A percentile compares a stretch with the other conserved stretches of the same genome.
Conservation (phyloP, 345 rosid genomes). For the Firmiana major region DNA sequence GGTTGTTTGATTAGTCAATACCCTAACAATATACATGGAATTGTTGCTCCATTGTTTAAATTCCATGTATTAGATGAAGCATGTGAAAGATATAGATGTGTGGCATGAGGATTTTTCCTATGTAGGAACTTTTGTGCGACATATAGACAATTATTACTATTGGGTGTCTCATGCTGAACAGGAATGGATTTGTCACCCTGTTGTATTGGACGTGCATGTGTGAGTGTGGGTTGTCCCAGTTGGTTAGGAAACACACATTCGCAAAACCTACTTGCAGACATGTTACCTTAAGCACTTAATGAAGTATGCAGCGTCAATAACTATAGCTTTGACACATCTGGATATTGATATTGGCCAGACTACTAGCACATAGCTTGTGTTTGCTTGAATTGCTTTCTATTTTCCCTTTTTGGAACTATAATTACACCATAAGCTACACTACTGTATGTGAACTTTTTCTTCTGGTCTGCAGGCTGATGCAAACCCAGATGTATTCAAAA, state of each 20-base stretch:
- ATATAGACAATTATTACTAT: neutral
- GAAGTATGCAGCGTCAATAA: neutral
- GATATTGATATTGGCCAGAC: neutral
- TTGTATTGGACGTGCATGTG: neutral
- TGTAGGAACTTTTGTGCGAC: too few relatives aligned
- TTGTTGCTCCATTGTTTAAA: neutral
- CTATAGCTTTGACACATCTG: neutral
- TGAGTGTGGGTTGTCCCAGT: neutral
- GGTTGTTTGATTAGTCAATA: neutral
- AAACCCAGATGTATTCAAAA: constrained; percentile 57
- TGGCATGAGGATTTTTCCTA: neutral
- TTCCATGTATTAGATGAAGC: neutral
- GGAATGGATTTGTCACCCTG: neutral
- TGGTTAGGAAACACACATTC: neutral
- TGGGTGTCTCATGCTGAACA: neutral
- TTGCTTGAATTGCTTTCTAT: neutral
- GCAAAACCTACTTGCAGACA: neutral
- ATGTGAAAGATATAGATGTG: neutral
- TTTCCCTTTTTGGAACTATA: neutral
- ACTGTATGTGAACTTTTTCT: neutral
- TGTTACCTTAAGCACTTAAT: neutral
- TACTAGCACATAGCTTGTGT: neutral
- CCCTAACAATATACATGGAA: neutral
- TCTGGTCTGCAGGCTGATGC: constrained; percentile 52
- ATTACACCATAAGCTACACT: neutral